Evolutionary conservation across 805 yeast genomes (phyloP).

Genomic region (Myxozyma nipponensis): DNA sequence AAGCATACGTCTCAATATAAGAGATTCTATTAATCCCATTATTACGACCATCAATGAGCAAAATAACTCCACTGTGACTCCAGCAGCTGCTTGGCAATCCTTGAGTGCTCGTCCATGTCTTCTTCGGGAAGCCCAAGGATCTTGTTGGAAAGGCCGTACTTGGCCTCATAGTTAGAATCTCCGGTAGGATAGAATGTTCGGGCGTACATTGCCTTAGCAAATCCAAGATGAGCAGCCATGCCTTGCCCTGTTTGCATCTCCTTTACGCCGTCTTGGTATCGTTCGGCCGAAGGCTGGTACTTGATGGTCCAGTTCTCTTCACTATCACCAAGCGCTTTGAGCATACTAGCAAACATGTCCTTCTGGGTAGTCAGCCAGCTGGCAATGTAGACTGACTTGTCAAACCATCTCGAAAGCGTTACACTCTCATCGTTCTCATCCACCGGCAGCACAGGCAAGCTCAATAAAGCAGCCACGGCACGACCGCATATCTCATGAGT

Average conservation of each 20-base stretch:
- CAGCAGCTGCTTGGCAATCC: constrained; percentile 7
- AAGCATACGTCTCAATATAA: no score
- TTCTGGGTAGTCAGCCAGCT: constrained; percentile 5
- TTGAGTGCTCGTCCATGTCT: constrained; percentile 10
- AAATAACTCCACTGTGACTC: background rate
- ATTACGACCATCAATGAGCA: no score
- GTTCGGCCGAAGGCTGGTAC: background rate
- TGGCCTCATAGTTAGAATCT: constrained; percentile 7
- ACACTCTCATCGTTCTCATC: constrained; percentile 6
- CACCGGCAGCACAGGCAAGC: constrained; percentile 1
- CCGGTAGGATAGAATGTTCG: constrained; percentile 6
- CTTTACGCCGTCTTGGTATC: background rate
- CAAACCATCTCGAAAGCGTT: background rate
- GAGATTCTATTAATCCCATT: no score
- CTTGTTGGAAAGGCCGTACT: background rate
- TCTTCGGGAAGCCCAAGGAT: constrained; percentile 12
- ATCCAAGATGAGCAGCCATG: background rate
- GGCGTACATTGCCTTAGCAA: constrained; percentile 4
- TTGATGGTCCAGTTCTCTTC: constrained; percentile 6
- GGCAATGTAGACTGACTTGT: constrained; percentile 1
- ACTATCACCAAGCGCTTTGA: constrained; percentile 2
- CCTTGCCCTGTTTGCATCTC: constrained; percentile 3
- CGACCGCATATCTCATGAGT: constrained; percentile 3
- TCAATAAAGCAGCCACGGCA: constrained; percentile 5
- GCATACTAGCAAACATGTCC: constrained; percentile 6